Evolutionary conservation across 257 asterid species (phyloP).

Genomic region (Vinca minor): DNA sequence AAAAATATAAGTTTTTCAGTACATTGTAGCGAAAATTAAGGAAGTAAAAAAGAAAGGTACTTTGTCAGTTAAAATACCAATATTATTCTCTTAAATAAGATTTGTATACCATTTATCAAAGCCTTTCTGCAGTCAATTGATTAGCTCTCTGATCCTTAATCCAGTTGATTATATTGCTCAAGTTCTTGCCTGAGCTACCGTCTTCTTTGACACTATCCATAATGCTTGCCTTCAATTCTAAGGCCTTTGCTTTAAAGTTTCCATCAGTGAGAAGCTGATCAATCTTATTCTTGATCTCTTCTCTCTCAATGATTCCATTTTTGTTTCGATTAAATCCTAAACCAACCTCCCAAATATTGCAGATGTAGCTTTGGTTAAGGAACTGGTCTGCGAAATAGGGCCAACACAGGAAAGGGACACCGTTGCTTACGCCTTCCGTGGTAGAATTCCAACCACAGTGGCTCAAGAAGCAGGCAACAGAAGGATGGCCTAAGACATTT

Average conservation of each 20-base stretch:
- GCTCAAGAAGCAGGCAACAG: constrained; percentile 43
- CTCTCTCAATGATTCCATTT: constrained; percentile 19
- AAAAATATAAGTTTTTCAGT: too few species aligned
- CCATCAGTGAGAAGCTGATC: constrained; percentile 23
- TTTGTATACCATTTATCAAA: too few species aligned
- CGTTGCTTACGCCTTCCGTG: constrained; percentile 38
- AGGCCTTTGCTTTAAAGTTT: constrained; percentile 20
- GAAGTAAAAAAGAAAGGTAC: too few species aligned
- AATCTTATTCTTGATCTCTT: constrained; percentile 29
- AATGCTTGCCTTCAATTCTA: constrained; percentile 27
- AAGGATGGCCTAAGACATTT: constrained; percentile 38
- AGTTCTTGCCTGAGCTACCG: constrained; percentile 30
- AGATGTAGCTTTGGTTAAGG: constrained; percentile 34
- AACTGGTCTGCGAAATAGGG: constrained; percentile 55
- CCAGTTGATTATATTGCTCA: constrained; percentile 34
- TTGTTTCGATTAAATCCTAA: constrained; percentile 24
- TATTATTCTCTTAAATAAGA: too few species aligned
- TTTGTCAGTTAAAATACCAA: too few species aligned
- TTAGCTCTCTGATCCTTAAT: constrained; percentile 18
- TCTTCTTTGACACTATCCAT: constrained; percentile 20
- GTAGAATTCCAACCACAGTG: constrained; percentile 69
- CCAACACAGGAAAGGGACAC: constrained; percentile 53
- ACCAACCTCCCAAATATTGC: constrained; percentile 39
- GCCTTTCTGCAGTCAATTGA: too few species aligned
- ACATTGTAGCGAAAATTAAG: too few species aligned